A percentile compares a stretch with the other conserved stretches of the same genome.
phyloP scores from a whole-genome alignment of 2,329 filamentous ascomycete species.

The Penicillium olsonii region DNA sequence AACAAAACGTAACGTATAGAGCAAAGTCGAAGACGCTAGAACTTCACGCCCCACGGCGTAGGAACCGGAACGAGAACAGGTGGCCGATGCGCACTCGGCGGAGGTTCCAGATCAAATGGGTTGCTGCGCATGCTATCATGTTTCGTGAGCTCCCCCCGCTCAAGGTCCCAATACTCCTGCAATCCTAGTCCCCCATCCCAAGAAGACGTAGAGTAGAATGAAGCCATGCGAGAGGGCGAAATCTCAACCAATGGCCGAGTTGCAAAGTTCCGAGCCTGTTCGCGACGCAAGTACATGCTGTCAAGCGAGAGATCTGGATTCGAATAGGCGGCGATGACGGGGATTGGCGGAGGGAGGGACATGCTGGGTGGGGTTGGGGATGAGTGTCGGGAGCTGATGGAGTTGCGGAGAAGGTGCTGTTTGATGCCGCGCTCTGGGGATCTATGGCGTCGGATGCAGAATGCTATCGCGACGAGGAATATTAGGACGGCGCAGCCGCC shows the following conservation, averaged over 20 bases:
- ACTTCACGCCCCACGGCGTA: constrained; percentile 5
- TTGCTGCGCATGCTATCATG: constrained; percentile 34
- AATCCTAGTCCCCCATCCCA: constrained; percentile 1
- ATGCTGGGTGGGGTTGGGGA: not conserved
- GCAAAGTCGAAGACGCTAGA: not conserved
- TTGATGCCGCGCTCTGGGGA: constrained; percentile 10
- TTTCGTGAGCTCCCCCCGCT: constrained; percentile 6
- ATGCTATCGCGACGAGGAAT: constrained; percentile 26
- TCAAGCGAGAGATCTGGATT: constrained; percentile 11
- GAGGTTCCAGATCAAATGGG: constrained; percentile 32
- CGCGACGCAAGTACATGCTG: not conserved
- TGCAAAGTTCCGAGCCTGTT: not conserved
- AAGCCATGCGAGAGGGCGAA: constrained; percentile 14
- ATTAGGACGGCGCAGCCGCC: constrained; percentile 28
- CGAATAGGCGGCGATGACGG: constrained; percentile 1
- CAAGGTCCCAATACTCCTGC: constrained; percentile 15
- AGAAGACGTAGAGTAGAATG: constrained; percentile 18
- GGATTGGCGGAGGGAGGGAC: constrained; percentile 10
- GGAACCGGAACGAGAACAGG: constrained; percentile 3
- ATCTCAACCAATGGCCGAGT: constrained; percentile 9
- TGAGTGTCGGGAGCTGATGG: constrained; percentile 18
- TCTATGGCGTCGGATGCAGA: constrained; percentile 27
- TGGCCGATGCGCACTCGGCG: constrained; percentile 34
- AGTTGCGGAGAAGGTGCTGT: constrained; percentile 21
- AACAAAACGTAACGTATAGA: not conserved